A percentile compares a stretch with the other conserved stretches of the same genome.
Conservation (phyloP, 768 basidiomycete genomes). For the Coprinopsis cinerea region DNA sequence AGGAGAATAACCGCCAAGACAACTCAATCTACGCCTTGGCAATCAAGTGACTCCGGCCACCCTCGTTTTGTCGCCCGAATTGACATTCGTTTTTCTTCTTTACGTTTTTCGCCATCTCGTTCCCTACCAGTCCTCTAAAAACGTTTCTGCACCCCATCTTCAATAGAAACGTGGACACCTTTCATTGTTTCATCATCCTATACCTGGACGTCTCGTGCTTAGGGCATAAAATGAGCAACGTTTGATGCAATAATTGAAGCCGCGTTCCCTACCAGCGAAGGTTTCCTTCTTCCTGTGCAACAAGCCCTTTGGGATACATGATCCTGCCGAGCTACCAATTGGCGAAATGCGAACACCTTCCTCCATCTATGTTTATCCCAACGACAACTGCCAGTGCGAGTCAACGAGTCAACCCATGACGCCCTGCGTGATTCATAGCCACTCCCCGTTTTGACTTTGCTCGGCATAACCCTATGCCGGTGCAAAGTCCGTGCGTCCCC, state of each 20-base stretch:
- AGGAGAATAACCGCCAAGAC: background rate
- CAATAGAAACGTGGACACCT: background rate
- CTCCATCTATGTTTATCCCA: too few species aligned
- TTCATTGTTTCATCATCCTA: background rate
- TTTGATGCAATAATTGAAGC: constrained; percentile 2
- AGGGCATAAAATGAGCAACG: background rate
- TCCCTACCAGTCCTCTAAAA: too few species aligned
- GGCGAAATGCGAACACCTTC: background rate
- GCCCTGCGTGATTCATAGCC: background rate
- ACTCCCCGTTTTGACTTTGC: too few species aligned
- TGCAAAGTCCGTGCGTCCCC: too few species aligned
- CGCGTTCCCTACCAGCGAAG: background rate
- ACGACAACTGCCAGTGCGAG: background rate
- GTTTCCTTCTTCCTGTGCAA: background rate
- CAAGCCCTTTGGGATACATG: background rate
- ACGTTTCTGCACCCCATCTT: too few species aligned
- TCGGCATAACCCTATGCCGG: too few species aligned
- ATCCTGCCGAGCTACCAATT: background rate
- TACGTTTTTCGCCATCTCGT: background rate
- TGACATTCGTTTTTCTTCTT: background rate
- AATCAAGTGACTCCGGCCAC: constrained; percentile 2
- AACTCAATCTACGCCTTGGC: constrained; percentile 2
- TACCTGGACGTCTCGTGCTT: background rate
- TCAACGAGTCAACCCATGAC: background rate
- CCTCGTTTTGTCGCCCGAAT: background rate